These are phyloP conservation scores for Alternaria postmessia DNA, from an alignment of 2,329 filamentous ascomycete species.

Conservation along the genomic window DNA sequence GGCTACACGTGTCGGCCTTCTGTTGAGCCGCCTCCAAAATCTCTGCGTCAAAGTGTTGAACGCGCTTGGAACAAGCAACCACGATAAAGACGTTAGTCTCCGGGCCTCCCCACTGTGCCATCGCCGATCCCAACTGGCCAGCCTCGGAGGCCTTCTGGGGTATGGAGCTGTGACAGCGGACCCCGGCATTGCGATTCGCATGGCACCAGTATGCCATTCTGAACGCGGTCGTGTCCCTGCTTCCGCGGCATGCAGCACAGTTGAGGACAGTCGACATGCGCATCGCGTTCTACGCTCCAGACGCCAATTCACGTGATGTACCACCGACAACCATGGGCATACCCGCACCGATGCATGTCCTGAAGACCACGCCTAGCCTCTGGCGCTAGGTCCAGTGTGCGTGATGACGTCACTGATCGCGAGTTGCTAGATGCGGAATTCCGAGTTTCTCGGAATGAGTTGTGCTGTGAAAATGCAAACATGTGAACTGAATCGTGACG, in stretches of 20 bases:
- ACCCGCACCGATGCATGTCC: background rate
- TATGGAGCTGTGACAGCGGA: conserved; percentile 17
- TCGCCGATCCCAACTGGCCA: conserved; percentile 23
- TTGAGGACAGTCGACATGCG: background rate
- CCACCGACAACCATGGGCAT: background rate
- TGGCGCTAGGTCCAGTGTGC: background rate
- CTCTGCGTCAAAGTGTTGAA: conserved; percentile 35
- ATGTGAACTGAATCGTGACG: background rate
- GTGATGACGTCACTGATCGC: background rate
- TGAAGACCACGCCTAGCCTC: background rate
- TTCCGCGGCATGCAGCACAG: conserved; percentile 4
- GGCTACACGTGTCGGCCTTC: conserved; percentile 3
- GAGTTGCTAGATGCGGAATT: background rate
- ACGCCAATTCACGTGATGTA: conserved; percentile 16
- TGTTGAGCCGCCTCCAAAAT: conserved; percentile 12
- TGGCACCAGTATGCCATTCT: conserved; percentile 2
- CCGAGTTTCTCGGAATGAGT: background rate
- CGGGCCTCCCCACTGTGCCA: conserved; percentile 17
- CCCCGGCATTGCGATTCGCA: conserved; percentile 9
- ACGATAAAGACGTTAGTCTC: conserved; percentile 20
- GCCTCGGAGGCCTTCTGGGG: conserved; percentile 18
- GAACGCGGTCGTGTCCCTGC: background rate
- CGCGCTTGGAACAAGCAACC: conserved; percentile 34
- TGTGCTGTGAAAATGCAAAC: background rate
- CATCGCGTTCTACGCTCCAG: conserved; percentile 1